A percentile compares a stretch with the other conserved stretches of the same genome.
These are phyloP conservation scores for Pseudogymnoascus sp. DNA, from an alignment of 2,329 filamentous ascomycete genomes.

Conservation along the genomic window DNA sequence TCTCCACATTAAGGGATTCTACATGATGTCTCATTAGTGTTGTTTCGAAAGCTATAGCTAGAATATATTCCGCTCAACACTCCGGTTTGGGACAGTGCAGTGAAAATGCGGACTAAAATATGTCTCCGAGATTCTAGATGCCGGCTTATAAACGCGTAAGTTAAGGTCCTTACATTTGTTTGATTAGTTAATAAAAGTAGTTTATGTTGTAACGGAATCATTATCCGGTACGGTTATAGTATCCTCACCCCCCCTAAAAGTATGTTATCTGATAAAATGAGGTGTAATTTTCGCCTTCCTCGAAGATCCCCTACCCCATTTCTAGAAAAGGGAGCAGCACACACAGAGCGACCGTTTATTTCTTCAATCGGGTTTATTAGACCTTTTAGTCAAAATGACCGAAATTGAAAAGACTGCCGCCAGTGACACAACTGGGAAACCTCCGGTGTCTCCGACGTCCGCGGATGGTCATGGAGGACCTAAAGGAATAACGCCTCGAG, in stretches of 20 bases:
- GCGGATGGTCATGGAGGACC: neutral
- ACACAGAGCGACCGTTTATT: neutral
- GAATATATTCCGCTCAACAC: slow-evolving; percentile 13
- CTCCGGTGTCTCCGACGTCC: neutral
- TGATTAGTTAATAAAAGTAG: neutral
- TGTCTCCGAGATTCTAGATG: neutral
- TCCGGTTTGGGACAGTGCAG: neutral
- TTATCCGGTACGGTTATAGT: neutral
- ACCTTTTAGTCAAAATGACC: neutral
- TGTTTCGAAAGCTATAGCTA: neutral
- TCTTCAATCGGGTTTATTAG: neutral
- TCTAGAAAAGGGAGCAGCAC: neutral
- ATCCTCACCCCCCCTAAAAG: neutral
- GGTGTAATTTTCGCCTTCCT: neutral
- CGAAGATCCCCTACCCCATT: neutral
- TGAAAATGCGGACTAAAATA: neutral
- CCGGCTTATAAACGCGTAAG: neutral
- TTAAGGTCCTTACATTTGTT: neutral
- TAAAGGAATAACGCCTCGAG: neutral
- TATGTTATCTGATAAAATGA: neutral
- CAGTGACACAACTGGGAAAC: neutral
- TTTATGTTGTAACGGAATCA: neutral
- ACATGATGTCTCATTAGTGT: too few species aligned
- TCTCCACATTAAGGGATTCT: neutral
- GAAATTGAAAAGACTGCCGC: neutral